These are phyloP conservation scores for Echria macrotheca DNA, from an alignment of 495 filamentous ascomycete genomes.

Conservation along the genomic window DNA sequence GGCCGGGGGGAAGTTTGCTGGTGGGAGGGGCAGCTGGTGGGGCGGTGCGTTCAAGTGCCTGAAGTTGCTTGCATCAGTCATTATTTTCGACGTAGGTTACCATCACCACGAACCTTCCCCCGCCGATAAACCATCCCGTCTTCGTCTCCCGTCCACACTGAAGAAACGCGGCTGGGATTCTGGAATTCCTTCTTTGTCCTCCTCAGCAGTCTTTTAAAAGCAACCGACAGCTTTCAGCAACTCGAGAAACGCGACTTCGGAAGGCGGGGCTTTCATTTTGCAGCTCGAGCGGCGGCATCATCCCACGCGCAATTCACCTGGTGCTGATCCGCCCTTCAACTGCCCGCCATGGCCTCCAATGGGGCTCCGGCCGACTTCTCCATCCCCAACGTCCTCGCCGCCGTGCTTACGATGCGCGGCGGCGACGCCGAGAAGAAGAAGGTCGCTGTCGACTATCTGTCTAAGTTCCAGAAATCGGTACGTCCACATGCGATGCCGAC, in stretches of 20 bases:
- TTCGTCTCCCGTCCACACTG: too few relatives aligned
- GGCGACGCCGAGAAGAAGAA: slow-evolving; percentile 77
- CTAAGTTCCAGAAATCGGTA: slow-evolving; percentile 97
- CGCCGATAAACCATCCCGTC: not conserved
- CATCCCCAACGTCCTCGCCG: slow-evolving; percentile 67
- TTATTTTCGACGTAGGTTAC: slow-evolving; percentile 1
- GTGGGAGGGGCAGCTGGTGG: slow-evolving; percentile 1
- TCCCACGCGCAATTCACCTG: not conserved
- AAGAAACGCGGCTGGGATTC: too few relatives aligned
- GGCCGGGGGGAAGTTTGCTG: not conserved
- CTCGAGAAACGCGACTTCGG: not conserved
- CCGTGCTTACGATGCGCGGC: slow-evolving; percentile 87
- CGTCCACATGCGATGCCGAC: slow-evolving; percentile 33
- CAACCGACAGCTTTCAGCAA: too few relatives aligned
- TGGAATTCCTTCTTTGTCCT: too few relatives aligned
- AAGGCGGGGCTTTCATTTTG: slow-evolving; percentile 4
- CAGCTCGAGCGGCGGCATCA: not conserved
- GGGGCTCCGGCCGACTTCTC: slow-evolving; percentile 63
- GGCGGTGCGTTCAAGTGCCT: slow-evolving; percentile 1
- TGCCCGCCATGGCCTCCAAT: slow-evolving; percentile 60
- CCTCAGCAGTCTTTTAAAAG: too few relatives aligned
- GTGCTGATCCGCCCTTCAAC: not conserved
- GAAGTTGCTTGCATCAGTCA: slow-evolving; percentile 3
- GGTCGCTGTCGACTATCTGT: slow-evolving; percentile 82
- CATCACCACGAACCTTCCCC: not conserved